Evolutionary conservation across 257 asterid species (phyloP), one percentile per base, ranked within the genome.

Genomic region (Nyctanthes arbortristis): DNA sequence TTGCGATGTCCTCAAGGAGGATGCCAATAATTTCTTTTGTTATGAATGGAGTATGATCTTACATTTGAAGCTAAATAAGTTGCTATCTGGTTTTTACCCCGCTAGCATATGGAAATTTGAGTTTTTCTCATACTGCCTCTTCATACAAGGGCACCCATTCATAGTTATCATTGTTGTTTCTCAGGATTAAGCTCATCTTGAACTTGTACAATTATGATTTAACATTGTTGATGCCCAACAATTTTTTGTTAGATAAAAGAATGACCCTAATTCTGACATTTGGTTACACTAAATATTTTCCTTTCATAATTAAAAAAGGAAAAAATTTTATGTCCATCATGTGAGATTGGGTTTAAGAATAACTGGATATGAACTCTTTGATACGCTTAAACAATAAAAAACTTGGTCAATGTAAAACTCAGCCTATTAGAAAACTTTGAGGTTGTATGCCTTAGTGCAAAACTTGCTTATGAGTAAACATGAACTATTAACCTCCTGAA

Each of bases 1-100:
- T 29, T 37, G 33, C 39, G 65, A 58, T 58, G 65, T 25, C 34
- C 35, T 32, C 7, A 5, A 5, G 14, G 7, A 59, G 56, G 25
- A 47, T 63, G 45, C 18, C 43, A 61, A 35, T 66, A 55, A 39
- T 43, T 25, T 59, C 56, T 59, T 68, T 43, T 54, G 47, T 22
- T 29, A 63, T 66, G 31, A 33, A 65, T 57, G 58, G 58, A 20
- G 31, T 47, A 33, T 62, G 66, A 22, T 72, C 33, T 6, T 36
- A 20, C 52, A 22, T 18, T 20, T 6, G 28, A n/a, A 52, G 29
- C 29, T 22, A 52, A 52, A 52, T 52, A 52, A 52, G 22, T 52
- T 22, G 20, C 16, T 14, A 52, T 52, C 16, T 22, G 22, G 59
- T 20, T 49, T 47, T 49, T 18, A 49, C 3, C 28, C 9, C 7